A percentile compares a stretch with the other conserved stretches of the same genome.
Evolutionary conservation across 1,284 basidiomycete species (phyloP).

Genomic region (Cutaneotrichosporon cyanovorans): DNA sequence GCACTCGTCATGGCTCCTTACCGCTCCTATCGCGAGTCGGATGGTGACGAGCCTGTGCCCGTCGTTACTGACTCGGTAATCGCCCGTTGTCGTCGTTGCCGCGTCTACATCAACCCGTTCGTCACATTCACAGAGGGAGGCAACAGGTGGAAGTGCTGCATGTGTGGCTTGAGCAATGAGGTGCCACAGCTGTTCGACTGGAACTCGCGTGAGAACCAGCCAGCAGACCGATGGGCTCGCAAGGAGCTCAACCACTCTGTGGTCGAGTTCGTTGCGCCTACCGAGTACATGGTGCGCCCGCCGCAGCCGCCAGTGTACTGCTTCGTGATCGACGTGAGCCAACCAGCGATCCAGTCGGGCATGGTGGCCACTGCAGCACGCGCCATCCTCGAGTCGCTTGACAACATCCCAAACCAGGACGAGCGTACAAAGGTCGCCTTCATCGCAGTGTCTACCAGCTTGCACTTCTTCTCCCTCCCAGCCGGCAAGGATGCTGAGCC

Average conservation of each 20-base stretch:
- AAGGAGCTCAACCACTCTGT: conserved; percentile 88
- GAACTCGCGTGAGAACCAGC: conserved; percentile 88
- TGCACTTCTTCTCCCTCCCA: conserved; percentile 92
- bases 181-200: conserved; percentile 98
- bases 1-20: conserved; percentile 89
- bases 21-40: conserved; percentile 58
- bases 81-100: conserved; percentile 91
- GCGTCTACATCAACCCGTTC: conserved; percentile 98
- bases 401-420: conserved; percentile 92
- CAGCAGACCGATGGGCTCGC: conserved; percentile 89
- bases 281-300: conserved; percentile 97
- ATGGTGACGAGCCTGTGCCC: conserved; percentile 61
- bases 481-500: conserved; percentile 71
- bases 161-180: conserved; percentile 98
- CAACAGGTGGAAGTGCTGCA: conserved; percentile 98
- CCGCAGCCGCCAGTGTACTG: conserved; percentile 96
- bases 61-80: conserved; percentile 91
- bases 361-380: conserved; percentile 98
- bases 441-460: conserved; percentile 82
- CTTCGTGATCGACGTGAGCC: conserved; percentile 94
- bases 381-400: conserved; percentile 89
- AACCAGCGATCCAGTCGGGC: conserved; percentile 81
- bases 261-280: conserved; percentile 95
- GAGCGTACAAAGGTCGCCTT: conserved; percentile 86
- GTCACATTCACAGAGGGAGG: conserved; percentile 98